Evolutionary conservation across 805 yeast genomes (phyloP).

Genomic region (Candida boleticola): DNA sequence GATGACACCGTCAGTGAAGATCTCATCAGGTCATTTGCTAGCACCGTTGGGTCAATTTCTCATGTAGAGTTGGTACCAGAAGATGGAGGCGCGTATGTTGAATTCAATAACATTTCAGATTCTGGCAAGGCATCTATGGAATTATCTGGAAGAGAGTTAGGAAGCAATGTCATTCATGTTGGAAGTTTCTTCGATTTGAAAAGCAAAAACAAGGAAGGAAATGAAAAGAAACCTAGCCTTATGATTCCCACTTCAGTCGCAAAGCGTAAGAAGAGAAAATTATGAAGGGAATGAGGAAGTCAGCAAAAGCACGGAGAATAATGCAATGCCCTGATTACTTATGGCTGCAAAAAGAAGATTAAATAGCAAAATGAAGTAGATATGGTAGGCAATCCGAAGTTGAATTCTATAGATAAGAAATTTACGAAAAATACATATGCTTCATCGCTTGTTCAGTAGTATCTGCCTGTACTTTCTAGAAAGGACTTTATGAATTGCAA

Average conservation of each 20-base stretch:
- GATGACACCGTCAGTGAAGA: slow-evolving; percentile 34
- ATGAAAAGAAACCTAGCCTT: background rate
- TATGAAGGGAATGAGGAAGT: background rate
- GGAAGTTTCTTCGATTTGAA: slow-evolving; percentile 3
- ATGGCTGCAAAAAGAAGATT: slow-evolving; percentile 1
- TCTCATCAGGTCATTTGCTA: slow-evolving; percentile 30
- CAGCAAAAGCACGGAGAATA: no score
- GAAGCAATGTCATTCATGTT: slow-evolving; percentile 2
- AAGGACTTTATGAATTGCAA: no score
- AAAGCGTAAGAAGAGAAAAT: background rate
- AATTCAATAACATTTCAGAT: slow-evolving; percentile 37
- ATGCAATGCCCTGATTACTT: no score
- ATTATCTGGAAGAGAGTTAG: slow-evolving; percentile 30
- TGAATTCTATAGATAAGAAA: no score
- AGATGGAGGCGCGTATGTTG: slow-evolving; percentile 48
- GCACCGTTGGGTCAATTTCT: slow-evolving; percentile 33
- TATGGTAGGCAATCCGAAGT: no score
- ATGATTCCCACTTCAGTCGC: slow-evolving; percentile 2
- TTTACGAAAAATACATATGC: no score
- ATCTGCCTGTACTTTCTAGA: no score
- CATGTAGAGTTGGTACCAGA: slow-evolving; percentile 47
- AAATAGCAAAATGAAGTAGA: no score
- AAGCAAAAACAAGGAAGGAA: background rate
- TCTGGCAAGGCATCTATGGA: slow-evolving; percentile 53
- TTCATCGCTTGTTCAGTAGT: no score